These are phyloP conservation scores for Kalanchoe fedtschenkoi DNA, from an alignment of 164 flowering plant species.

Conservation along the genomic window DNA sequence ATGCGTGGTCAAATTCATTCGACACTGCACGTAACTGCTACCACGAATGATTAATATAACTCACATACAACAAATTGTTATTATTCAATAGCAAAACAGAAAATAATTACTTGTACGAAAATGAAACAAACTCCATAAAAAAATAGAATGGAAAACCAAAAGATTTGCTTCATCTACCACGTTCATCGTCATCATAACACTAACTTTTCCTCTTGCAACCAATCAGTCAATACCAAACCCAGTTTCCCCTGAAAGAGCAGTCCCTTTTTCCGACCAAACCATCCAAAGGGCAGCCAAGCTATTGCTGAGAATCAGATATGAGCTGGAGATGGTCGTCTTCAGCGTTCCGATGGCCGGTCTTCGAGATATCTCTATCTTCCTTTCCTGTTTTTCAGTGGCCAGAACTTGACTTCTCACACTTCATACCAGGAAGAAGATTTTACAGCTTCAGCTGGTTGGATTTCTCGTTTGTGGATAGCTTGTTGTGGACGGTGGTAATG, in stretches of 20 bases:
- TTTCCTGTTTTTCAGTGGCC: conserved; percentile 3
- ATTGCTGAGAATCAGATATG: not conserved
- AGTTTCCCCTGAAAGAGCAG: not conserved
- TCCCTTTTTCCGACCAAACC: too few relatives aligned
- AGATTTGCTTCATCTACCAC: conserved; percentile 1
- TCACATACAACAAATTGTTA: not conserved
- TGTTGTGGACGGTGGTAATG: conserved; percentile 33
- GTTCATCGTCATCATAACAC: not conserved
- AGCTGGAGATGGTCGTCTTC: not conserved
- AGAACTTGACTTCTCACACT: not conserved
- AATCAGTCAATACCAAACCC: not conserved
- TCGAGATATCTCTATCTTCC: conserved; percentile 5
- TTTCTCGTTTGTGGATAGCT: conserved; percentile 27
- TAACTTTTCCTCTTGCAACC: not conserved
- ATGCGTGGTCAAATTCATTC: too few relatives aligned
- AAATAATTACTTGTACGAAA: conserved; percentile 3
- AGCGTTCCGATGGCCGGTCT: not conserved
- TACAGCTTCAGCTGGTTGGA: conserved; percentile 6
- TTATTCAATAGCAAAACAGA: not conserved
- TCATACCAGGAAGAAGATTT: not conserved
- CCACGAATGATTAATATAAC: not conserved
- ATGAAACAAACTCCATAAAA: not conserved
- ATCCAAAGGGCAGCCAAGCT: too few relatives aligned
- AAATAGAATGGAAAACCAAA: not conserved
- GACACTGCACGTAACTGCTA: not conserved